Base-by-base conservation (phyloP, 2,329 filamentous ascomycete genomes). In the Claviceps purpurea region DNA sequence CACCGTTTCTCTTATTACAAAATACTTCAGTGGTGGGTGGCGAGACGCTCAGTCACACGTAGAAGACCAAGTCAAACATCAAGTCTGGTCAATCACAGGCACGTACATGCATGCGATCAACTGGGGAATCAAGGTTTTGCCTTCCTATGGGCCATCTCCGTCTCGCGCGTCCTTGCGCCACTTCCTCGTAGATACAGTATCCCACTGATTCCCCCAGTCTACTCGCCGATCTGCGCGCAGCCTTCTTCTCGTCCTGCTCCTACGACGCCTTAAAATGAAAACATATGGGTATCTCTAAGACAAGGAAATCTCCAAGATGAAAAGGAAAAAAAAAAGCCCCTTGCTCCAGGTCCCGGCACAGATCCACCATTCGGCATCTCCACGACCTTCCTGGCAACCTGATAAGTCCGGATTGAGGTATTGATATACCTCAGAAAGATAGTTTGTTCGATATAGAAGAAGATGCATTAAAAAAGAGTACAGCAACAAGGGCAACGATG, bases 261-360 rank as follows among this genome's bases (percentile, higher is more conserved):
- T 26, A 40, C 50, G 42, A 52, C 50, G 51, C 51, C 50, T 43
- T 38, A 50, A 50, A 37, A 56, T 46, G 30, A 41, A 41, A 54
- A 57, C 60, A 56, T 58, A 56, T 62, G 65, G 65, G 65, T 68
- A 68, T 68, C 65, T 66, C 61, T 59, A 16, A 65, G 60, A 65
- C 61, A 61, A 61, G 22, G 45, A 34, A 34, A 11, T 34, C 30
- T 34, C 30, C 30, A 30, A 30, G 26, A 34, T 34, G 10, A 11
- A 34, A 34, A 34, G 10, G 30, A 34, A 34, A 34, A 11, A 34
- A 65, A 60, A 65, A 61, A 56, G 58, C 58, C 59, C 62, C 63
- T 57, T 57, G 59, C 59, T 55, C 51, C 48, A 26, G 18, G 50
- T 55, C 51, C 41, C 59, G 56, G 57, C 64, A 65, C 62, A 65